Base-by-base conservation (phyloP, 495 filamentous ascomycete species). In the Glarea lozoyensis region DNA sequence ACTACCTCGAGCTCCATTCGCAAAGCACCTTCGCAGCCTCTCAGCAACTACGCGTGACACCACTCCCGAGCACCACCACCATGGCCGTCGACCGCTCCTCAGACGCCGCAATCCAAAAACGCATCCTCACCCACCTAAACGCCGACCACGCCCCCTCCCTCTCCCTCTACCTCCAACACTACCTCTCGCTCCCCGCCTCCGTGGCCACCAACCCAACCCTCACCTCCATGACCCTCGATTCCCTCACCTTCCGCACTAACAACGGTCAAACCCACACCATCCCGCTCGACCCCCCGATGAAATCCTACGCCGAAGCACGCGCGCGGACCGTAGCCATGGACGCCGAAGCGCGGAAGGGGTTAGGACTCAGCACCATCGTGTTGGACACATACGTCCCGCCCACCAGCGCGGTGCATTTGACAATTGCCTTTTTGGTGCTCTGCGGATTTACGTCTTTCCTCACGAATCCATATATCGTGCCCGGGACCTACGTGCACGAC, bases 41-140 rank as follows among this genome's bases (percentile, higher is more conserved):
- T n/a, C n/a, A n/a, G n/a, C n/a, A n/a, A n/a, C n/a, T 29, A 7
- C 25, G 25, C n/a, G 7, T n/a, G 25, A 29, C 25, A 29, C 25
- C 25, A 29, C n/a, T 29, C n/a, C 25, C 7, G 7, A 7, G 7
- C 7, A n/a, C 25, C 25, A 29, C 25, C 25, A n/a, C 25, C 25
- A 29, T 29, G 7, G 7, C n/a, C 25, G n/a, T n/a, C n/a, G n/a
- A 29, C n/a, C n/a, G 25, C 7, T 7, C 25, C n/a, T n/a, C 25
- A 36, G 67, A 72, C 10, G 61, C 53, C 12, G 69, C 69, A 4
- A 51, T 57, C 37, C 78, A 76, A 48, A 44, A 66, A 20, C 78
- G 81, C 45, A 79, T 87, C 53, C 74, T 83, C 58, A 71, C 63
- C 17, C 84, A 88, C 61, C 84, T 88, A 78, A 88, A 88, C 58